Conservation (phyloP, 495 filamentous ascomycete species). For the Penicillium ucsense region DNA sequence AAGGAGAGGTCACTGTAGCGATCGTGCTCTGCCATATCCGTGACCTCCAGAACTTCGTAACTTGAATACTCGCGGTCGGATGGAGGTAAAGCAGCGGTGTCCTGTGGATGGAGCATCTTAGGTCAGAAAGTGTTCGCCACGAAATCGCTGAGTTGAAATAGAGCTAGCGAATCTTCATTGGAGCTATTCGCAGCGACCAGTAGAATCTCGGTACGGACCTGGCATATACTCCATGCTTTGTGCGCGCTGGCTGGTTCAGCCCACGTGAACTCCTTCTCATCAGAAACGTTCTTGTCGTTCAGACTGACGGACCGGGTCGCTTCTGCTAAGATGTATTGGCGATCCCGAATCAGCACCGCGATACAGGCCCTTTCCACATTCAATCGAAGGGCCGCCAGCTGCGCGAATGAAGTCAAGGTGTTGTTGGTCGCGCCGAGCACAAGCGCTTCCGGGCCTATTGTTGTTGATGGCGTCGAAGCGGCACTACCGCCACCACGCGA, state of each 20-base stretch:
- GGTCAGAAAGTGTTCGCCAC: not conserved
- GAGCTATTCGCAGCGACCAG: not conserved
- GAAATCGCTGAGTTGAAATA: too few relatives aligned
- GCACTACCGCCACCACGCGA: constrained; percentile 4
- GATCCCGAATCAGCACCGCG: constrained; percentile 44
- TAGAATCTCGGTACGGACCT: constrained; percentile 14
- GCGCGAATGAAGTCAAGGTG: constrained; percentile 39
- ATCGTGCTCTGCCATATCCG: constrained; percentile 31
- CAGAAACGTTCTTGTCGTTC: constrained; percentile 16
- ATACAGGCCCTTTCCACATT: constrained; percentile 30
- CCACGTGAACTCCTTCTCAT: constrained; percentile 21
- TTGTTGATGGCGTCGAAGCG: constrained; percentile 7
- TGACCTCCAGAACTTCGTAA: constrained; percentile 26
- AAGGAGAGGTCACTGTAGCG: constrained; percentile 33
- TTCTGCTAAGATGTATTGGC: constrained; percentile 45
- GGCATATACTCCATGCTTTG: constrained; percentile 39
- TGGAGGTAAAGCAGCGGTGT: constrained; percentile 26
- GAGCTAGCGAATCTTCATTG: too few relatives aligned
- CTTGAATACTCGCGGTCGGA: constrained; percentile 18
- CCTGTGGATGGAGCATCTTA: constrained; percentile 3
- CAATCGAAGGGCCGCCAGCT: constrained; percentile 35
- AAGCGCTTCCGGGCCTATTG: constrained; percentile 10
- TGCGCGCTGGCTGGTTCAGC: constrained; percentile 20
- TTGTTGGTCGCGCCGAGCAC: constrained; percentile 36
- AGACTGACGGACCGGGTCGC: constrained; percentile 38